Evolutionary conservation across 2,329 filamentous ascomycete genomes (phyloP).

Genomic region (Aspergillus melleus): DNA sequence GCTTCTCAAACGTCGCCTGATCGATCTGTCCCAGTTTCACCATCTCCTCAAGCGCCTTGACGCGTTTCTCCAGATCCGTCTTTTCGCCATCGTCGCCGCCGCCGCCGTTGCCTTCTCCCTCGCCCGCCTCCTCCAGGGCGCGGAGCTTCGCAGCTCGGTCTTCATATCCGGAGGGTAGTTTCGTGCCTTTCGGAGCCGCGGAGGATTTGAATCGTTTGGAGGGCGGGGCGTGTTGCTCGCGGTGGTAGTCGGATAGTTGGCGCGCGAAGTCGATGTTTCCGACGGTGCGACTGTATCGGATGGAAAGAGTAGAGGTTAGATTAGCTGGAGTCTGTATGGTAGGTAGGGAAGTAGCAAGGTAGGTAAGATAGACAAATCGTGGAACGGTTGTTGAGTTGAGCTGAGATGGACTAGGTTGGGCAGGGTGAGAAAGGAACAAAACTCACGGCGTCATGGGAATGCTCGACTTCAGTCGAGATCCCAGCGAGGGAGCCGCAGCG

Average conservation of each 20-base stretch:
- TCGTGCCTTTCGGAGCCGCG: slow-evolving; percentile 78
- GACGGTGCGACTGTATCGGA: slow-evolving; percentile 61
- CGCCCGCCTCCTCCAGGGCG: slow-evolving; percentile 32
- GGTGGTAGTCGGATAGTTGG: slow-evolving; percentile 75
- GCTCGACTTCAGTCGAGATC: slow-evolving; percentile 74
- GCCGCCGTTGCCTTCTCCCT: slow-evolving; percentile 19
- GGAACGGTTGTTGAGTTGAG: too few relatives aligned
- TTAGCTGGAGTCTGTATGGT: too few relatives aligned
- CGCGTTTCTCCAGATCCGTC: slow-evolving; percentile 59
- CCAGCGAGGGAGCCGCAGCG: slow-evolving; percentile 58
- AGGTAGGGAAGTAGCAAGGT: too few relatives aligned
- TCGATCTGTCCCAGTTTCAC: slow-evolving; percentile 84
- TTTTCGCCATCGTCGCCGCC: slow-evolving; percentile 39
- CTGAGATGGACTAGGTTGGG: too few relatives aligned
- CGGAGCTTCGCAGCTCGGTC: slow-evolving; percentile 72
- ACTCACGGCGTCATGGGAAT: slow-evolving; percentile 93
- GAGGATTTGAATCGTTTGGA: slow-evolving; percentile 73
- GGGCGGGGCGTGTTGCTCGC: slow-evolving; percentile 52
- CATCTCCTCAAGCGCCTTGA: slow-evolving; percentile 78
- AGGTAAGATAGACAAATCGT: too few relatives aligned
- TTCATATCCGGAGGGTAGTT: slow-evolving; percentile 75
- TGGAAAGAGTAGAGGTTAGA: neutral
- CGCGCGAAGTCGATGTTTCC: slow-evolving; percentile 72
- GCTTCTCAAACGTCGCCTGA: slow-evolving; percentile 70
- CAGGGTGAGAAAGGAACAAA: neutral